These are phyloP conservation scores for Neckera pumila DNA, from an alignment of 225 moss, liverwort and hornwort genomes.

Conservation along the genomic window DNA sequence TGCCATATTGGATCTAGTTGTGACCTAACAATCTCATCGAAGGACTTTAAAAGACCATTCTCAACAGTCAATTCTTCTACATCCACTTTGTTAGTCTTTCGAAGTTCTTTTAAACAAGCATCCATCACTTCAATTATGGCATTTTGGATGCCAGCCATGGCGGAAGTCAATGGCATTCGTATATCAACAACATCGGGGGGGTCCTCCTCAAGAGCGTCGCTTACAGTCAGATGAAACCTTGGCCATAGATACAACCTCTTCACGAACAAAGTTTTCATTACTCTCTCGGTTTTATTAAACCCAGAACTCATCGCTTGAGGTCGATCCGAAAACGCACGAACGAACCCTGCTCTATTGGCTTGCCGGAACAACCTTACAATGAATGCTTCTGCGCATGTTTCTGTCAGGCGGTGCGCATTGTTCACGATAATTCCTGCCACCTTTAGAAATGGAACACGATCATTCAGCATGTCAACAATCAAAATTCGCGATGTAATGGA, in stretches of 20 bases:
- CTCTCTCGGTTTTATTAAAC: constrained; percentile 84
- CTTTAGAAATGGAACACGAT: constrained; percentile 71
- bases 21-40: constrained; percentile 84
- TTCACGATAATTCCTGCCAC: constrained; percentile 72
- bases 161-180: constrained; percentile 84
- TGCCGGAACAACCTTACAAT: constrained; percentile 85
- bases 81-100: constrained; percentile 93
- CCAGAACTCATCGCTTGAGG: constrained; percentile 94
- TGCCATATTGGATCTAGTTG: constrained; percentile 99
- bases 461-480: constrained; percentile 96
- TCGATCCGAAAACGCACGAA: constrained; percentile 81
- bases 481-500: constrained; percentile 94
- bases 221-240: constrained; percentile 79
- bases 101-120: constrained; percentile 96
- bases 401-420: constrained; percentile 80
- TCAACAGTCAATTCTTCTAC: constrained; percentile 94
- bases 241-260: constrained; percentile 79
- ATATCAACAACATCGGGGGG: constrained; percentile 86
- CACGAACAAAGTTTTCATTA: constrained; percentile 90
- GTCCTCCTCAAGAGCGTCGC: constrained; percentile 56
- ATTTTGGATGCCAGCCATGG: constrained; percentile 90
- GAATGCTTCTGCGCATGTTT: constrained; percentile 92
- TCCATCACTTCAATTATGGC: constrained; percentile 98
- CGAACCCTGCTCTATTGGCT: constrained; percentile 65
- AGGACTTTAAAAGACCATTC: constrained; percentile 96